Percentiles rank a stretch among this genome's conserved stretches.
These are phyloP conservation scores for Botryotinia narcissicola DNA, from an alignment of 2,329 filamentous ascomycete genomes.

Conservation along the genomic window DNA sequence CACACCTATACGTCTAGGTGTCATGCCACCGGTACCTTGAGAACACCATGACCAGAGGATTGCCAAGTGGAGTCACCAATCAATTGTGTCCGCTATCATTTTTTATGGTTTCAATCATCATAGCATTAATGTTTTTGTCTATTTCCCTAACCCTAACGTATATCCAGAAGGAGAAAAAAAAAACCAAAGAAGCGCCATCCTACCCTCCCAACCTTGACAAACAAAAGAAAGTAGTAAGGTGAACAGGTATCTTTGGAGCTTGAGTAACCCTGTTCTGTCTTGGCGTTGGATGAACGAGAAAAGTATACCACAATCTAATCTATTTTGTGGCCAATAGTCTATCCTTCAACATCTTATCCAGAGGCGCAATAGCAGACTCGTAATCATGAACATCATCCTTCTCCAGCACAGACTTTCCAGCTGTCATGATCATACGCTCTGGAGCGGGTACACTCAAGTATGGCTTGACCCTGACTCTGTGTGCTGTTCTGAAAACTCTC, in stretches of 20 bases:
- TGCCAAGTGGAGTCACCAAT: background rate
- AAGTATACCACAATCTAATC: background rate
- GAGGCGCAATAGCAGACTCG: slow-evolving; percentile 11
- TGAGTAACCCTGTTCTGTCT: background rate
- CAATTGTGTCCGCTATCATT: background rate
- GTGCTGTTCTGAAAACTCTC: slow-evolving; percentile 39
- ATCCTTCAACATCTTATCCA: slow-evolving; percentile 15
- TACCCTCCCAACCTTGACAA: background rate
- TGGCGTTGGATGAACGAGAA: background rate
- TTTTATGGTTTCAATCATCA: background rate
- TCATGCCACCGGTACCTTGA: background rate
- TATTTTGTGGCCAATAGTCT: slow-evolving; percentile 18
- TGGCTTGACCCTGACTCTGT: slow-evolving; percentile 33
- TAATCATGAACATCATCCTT: slow-evolving; percentile 15
- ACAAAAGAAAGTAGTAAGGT: background rate
- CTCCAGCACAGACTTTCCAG: slow-evolving; percentile 34
- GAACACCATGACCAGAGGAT: background rate
- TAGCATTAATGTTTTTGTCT: background rate
- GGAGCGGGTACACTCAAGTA: slow-evolving; percentile 39
- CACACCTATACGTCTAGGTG: background rate
- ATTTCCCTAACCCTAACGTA: background rate
- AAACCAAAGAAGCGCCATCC: background rate
- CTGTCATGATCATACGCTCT: slow-evolving; percentile 41
- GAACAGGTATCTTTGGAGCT: background rate
- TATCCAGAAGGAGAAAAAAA: background rate